Evolutionary conservation across 768 basidiomycete species (phyloP).

Genomic region (Auriculariales sp.): DNA sequence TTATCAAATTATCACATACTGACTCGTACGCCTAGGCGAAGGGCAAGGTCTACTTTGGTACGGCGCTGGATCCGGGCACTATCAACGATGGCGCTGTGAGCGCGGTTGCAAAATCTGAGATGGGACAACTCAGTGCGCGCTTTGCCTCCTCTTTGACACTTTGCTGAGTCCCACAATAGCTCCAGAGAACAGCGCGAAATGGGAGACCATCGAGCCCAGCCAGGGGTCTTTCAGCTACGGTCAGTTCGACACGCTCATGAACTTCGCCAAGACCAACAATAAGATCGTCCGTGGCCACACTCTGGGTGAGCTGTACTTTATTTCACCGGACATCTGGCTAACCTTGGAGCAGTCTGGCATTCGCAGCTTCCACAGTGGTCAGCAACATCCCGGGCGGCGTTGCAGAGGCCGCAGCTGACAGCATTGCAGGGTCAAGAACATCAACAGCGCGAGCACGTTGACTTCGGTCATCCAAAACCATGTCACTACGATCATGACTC

Average conservation of each 20-base stretch:
- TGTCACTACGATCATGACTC: constrained; percentile 34
- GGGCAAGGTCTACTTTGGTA: not conserved
- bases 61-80: not conserved
- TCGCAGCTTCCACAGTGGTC: not conserved
- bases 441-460: not conserved
- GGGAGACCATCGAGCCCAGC: not conserved
- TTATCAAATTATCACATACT: too few species aligned
- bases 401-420: too few species aligned
- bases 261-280: constrained; percentile 3
- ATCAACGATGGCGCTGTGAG: not conserved
- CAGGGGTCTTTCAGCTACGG: not conserved
- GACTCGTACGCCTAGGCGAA: too few species aligned
- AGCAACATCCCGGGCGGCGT: too few species aligned
- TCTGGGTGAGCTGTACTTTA: not conserved
- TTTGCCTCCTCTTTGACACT: not conserved
- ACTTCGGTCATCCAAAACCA: constrained; percentile 17
- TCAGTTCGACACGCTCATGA: constrained; percentile 2
- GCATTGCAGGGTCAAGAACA: constrained; percentile 3
- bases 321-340: too few species aligned
- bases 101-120: not conserved
- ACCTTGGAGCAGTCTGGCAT: not conserved
- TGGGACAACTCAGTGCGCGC: not conserved
- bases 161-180: not conserved
- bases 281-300: constrained; percentile 3
- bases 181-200: not conserved